Conservation (phyloP, 305 asterid genomes). For the Stenogyne calaminthoides region DNA sequence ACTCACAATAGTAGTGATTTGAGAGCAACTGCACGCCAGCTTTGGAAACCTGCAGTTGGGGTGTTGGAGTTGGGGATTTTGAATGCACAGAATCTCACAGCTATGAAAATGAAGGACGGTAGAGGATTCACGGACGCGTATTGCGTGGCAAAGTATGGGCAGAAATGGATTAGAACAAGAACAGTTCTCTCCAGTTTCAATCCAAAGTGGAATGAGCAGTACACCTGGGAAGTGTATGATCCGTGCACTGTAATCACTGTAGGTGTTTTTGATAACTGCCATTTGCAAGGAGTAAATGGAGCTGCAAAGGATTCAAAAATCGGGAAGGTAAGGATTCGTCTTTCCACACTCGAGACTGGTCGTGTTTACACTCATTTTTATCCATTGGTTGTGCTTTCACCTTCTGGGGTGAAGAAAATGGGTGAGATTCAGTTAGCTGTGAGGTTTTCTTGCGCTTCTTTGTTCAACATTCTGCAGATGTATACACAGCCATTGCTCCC, state of each 20-base stretch:
- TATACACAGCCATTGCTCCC: conserved; percentile 71
- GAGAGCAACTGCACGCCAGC: conserved; percentile 71
- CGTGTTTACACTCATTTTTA: conserved; percentile 79
- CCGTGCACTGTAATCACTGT: conserved; percentile 85
- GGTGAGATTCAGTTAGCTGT: conserved; percentile 92
- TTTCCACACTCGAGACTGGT: conserved; percentile 78
- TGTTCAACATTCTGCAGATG: conserved; percentile 57
- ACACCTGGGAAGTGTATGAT: conserved; percentile 92
- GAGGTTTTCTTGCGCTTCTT: conserved; percentile 71
- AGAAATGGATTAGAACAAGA: conserved; percentile 86
- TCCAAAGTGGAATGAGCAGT: conserved; percentile 91
- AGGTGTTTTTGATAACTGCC: conserved; percentile 77
- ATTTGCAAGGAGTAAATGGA: conserved; percentile 64
- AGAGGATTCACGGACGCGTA: conserved; percentile 75
- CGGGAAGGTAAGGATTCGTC: conserved; percentile 82
- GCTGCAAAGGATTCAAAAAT: conserved; percentile 57
- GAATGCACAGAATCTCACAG: conserved; percentile 65
- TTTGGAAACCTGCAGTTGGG: conserved; percentile 83
- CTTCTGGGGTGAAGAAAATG: conserved; percentile 80
- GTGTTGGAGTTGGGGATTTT: conserved; percentile 77
- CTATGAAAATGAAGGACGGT: conserved; percentile 65
- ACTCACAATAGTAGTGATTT: conserved; percentile 84
- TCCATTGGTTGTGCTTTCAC: conserved; percentile 71
- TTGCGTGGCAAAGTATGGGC: conserved; percentile 93
- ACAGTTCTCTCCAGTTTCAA: conserved; percentile 61